Conservation (phyloP, 1,284 basidiomycete genomes). For the Trametes pubescens region DNA sequence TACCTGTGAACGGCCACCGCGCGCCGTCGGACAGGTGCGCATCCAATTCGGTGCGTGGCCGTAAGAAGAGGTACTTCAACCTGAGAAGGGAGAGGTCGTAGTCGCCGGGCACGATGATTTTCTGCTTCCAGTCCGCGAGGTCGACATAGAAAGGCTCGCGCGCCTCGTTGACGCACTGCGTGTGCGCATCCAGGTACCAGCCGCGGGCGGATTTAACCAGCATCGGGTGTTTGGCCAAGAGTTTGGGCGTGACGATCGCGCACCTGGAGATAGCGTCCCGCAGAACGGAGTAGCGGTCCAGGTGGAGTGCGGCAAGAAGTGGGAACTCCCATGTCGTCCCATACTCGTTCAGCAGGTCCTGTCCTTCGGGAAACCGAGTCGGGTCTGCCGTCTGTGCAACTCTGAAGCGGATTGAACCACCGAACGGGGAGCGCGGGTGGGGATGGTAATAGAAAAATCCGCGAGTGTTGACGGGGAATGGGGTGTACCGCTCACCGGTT, state of each 20-base stretch:
- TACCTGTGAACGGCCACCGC: neutral
- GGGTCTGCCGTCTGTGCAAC: neutral
- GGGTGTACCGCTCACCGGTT: neutral
- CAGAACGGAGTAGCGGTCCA: neutral
- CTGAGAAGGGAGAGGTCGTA: neutral
- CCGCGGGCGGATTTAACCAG: neutral
- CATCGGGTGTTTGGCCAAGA: neutral
- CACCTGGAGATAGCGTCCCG: neutral
- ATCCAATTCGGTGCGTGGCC: neutral
- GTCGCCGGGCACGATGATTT: neutral
- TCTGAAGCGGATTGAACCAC: constrained; percentile 17
- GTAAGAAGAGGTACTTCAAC: neutral
- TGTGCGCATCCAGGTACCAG: neutral
- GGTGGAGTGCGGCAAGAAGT: neutral
- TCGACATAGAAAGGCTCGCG: constrained; percentile 14
- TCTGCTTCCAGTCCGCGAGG: neutral
- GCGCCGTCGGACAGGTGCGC: neutral
- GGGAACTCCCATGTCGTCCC: constrained; percentile 11
- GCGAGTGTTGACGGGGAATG: constrained; percentile 16
- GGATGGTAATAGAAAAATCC: constrained; percentile 21
- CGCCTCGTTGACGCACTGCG: neutral
- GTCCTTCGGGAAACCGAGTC: neutral
- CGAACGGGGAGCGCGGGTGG: neutral
- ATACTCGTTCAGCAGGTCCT: constrained; percentile 10
- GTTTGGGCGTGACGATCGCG: neutral